Conservation (phyloP, 2,329 filamentous ascomycete genomes). For the Sarocladiaceae sp. region DNA sequence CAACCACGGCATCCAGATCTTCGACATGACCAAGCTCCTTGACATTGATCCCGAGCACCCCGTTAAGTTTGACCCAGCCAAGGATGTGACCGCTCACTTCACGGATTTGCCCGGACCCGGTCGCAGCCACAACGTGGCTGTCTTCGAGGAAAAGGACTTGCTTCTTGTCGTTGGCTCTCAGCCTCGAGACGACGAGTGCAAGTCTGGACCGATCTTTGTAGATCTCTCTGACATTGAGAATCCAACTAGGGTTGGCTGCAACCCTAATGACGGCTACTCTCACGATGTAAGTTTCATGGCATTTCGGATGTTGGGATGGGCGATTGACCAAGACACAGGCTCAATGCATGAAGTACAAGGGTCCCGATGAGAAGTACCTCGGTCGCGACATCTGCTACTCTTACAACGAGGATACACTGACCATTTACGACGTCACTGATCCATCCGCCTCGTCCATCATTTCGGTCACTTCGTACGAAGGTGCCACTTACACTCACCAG, state of each 20-base stretch:
- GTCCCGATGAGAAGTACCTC: slow-evolving; percentile 39
- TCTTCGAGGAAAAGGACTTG: slow-evolving; percentile 40
- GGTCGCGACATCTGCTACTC: slow-evolving; percentile 49
- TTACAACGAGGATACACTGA: slow-evolving; percentile 48
- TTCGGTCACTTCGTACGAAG: slow-evolving; percentile 51
- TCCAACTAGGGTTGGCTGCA: slow-evolving; percentile 46
- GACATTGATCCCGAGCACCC: slow-evolving; percentile 33
- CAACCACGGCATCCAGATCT: slow-evolving; percentile 55
- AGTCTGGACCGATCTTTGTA: slow-evolving; percentile 42
- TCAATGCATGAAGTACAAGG: slow-evolving; percentile 49
- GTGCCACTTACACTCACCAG: slow-evolving; percentile 54
- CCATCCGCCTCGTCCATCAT: slow-evolving; percentile 26
- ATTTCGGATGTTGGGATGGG: too few relatives aligned
- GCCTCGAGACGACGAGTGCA: slow-evolving; percentile 11
- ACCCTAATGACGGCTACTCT: slow-evolving; percentile 48
- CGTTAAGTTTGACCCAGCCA: slow-evolving; percentile 22
- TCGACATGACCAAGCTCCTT: slow-evolving; percentile 52
- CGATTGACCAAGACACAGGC: too few relatives aligned
- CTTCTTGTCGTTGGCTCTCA: slow-evolving; percentile 17
- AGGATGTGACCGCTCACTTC: slow-evolving; percentile 29
- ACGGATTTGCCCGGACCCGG: slow-evolving; percentile 26
- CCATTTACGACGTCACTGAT: slow-evolving; percentile 32
- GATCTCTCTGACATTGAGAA: slow-evolving; percentile 47
- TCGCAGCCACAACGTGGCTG: slow-evolving; percentile 45
- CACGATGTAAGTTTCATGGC: too few relatives aligned